Evolutionary conservation across 768 basidiomycete genomes (phyloP).

Genomic region (Suillus cothurnatus): DNA sequence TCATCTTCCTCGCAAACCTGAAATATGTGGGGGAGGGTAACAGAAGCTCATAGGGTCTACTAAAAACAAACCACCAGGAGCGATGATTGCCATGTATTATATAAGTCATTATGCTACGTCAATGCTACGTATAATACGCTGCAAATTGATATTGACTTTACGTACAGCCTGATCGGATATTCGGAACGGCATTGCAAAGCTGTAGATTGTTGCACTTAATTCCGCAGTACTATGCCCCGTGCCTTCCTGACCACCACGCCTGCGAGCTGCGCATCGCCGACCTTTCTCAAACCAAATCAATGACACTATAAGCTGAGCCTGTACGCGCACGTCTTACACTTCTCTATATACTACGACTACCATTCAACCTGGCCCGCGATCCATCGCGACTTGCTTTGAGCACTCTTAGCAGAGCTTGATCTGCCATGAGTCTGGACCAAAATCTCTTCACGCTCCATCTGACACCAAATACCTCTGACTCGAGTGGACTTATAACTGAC

Average conservation of each 20-base stretch:
- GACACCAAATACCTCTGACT: constrained; percentile 58
- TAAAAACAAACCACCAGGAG: no score
- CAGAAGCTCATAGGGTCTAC: no score
- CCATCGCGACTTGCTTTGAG: background rate
- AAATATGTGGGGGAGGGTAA: no score
- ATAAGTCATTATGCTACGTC: no score
- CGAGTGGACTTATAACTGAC: constrained; percentile 56
- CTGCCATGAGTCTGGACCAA: constrained; percentile 77
- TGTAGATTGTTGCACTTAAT: background rate
- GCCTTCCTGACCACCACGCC: background rate
- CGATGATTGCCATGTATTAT: no score
- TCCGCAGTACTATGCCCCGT: background rate
- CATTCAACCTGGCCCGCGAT: background rate
- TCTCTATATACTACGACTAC: background rate
- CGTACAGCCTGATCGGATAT: background rate
- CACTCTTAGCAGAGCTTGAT: background rate
- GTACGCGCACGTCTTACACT: background rate
- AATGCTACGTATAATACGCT: no score
- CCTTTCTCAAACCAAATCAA: background rate
- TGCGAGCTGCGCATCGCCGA: background rate
- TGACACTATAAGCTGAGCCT: background rate
- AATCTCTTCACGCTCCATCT: constrained; percentile 83
- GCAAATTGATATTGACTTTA: no score
- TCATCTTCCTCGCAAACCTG: no score
- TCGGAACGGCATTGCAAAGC: background rate